Conservation (phyloP, 2,329 filamentous ascomycete species). For the Xylariomycetidae sp. region DNA sequence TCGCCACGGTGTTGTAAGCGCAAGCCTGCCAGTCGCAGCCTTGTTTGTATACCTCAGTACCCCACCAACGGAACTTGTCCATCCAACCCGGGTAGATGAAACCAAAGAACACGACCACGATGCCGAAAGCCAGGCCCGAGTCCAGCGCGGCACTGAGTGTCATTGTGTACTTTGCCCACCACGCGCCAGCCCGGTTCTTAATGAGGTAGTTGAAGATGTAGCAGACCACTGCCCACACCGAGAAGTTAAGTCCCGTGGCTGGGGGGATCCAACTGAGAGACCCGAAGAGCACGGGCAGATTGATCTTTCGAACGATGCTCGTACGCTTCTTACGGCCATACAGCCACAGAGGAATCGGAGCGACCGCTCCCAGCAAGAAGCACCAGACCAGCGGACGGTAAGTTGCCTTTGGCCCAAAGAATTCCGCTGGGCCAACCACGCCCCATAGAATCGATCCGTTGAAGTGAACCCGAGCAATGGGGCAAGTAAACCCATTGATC, state of each 20-base stretch:
- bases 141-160: slow-evolving; percentile 78
- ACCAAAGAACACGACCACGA: slow-evolving; percentile 79
- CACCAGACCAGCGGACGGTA: slow-evolving; percentile 77
- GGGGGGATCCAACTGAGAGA: slow-evolving; percentile 82
- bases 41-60: slow-evolving; percentile 76
- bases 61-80: slow-evolving; percentile 77
- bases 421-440: slow-evolving; percentile 74
- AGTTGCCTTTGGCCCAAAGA: slow-evolving; percentile 70
- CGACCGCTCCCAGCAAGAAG: slow-evolving; percentile 69
- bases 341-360: slow-evolving; percentile 69
- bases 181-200: slow-evolving; percentile 60
- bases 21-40: slow-evolving; percentile 84
- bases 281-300: slow-evolving; percentile 77
- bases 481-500: slow-evolving; percentile 84
- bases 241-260: slow-evolving; percentile 81
- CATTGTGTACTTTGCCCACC: slow-evolving; percentile 94
- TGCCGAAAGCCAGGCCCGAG: slow-evolving; percentile 73
- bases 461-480: slow-evolving; percentile 82
- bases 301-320: slow-evolving; percentile 68
- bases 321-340: slow-evolving; percentile 54
- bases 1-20: slow-evolving; percentile 57
- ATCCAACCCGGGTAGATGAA: slow-evolving; percentile 77
- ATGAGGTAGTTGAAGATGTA: slow-evolving; percentile 78
- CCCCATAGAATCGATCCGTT: slow-evolving; percentile 89
- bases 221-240: slow-evolving; percentile 79